Percentiles rank a stretch among this genome's conserved stretches.
Conservation (phyloP, 2,329 filamentous ascomycete genomes). For the Bipolaris cookei region DNA sequence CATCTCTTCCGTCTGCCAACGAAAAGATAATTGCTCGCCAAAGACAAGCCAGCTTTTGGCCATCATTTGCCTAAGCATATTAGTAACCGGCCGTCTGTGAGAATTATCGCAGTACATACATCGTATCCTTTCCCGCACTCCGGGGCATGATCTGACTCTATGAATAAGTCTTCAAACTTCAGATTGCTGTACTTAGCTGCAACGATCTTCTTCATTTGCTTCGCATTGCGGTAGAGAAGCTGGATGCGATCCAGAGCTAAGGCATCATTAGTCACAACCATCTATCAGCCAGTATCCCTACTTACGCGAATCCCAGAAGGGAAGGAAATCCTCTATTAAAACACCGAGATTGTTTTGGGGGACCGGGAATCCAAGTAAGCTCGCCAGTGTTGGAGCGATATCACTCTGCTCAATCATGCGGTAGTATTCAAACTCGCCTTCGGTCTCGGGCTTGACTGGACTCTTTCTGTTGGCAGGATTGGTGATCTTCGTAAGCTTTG, state of each 20-base stretch:
- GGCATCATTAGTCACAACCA: constrained; percentile 33
- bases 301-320: constrained; percentile 75
- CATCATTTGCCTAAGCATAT: constrained; percentile 23
- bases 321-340: constrained; percentile 78
- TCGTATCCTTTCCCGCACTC: not conserved
- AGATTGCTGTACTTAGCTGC: constrained; percentile 71
- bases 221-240: constrained; percentile 77
- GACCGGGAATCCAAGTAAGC: constrained; percentile 83
- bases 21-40: constrained; percentile 60
- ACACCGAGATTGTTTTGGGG: constrained; percentile 90
- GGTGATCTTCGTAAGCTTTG: constrained; percentile 71
- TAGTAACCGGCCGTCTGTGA: not conserved
- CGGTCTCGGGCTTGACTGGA: constrained; percentile 62
- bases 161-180: constrained; percentile 51
- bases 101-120: not conserved
- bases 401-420: constrained; percentile 89
- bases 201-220: constrained; percentile 79
- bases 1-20: constrained; percentile 11
- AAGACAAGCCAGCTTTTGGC: constrained; percentile 65
- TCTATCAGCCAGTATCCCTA: constrained; percentile 44
- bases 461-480: constrained; percentile 40
- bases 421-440: constrained; percentile 81
- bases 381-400: constrained; percentile 86
- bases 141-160: not conserved
- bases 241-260: constrained; percentile 62